Percentiles rank a stretch among this genome's conserved stretches.
Evolutionary conservation across 2,329 filamentous ascomycete species (phyloP).

Genomic region (Purpureocillium lavendulum): DNA sequence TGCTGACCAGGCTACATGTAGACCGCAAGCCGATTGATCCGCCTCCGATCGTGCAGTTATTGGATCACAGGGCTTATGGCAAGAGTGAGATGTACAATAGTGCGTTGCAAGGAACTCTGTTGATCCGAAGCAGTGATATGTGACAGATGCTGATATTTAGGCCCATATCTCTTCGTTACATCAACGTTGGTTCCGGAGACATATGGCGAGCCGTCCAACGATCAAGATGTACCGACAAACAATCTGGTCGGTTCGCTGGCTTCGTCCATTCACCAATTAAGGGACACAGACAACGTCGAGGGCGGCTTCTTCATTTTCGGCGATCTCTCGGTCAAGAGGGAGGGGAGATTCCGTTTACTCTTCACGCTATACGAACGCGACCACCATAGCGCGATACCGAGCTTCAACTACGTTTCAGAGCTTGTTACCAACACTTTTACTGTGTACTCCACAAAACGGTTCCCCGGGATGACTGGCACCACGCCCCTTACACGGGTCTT

Average conservation of each 20-base stretch:
- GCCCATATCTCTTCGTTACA: conserved; percentile 41
- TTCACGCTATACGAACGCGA: conserved; percentile 60
- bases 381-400: conserved; percentile 13
- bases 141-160: conserved; percentile 15
- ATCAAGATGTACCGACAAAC: conserved; percentile 26
- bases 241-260: conserved; percentile 64
- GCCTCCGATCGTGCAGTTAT: conserved; percentile 71
- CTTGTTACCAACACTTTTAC: conserved; percentile 55
- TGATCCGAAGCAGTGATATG: too few species aligned
- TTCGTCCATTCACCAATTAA: conserved; percentile 74
- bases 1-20: conserved; percentile 22
- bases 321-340: conserved; percentile 70
- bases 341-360: conserved; percentile 63
- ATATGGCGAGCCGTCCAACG: conserved; percentile 29
- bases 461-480: conserved; percentile 73
- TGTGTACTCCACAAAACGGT: conserved; percentile 58
- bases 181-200: conserved; percentile 32
- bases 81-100: conserved; percentile 14
- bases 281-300: conserved; percentile 69
- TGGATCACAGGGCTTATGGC: conserved; percentile 13
- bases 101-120: conserved; percentile 1
- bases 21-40: conserved; percentile 84
- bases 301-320: conserved; percentile 88
- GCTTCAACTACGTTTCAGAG: conserved; percentile 13
- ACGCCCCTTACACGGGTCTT: conserved; percentile 75